Evolutionary conservation across 345 rosid genomes (phyloP), one percentile per base, ranked within the genome.

Genomic region (Punica granatum): DNA sequence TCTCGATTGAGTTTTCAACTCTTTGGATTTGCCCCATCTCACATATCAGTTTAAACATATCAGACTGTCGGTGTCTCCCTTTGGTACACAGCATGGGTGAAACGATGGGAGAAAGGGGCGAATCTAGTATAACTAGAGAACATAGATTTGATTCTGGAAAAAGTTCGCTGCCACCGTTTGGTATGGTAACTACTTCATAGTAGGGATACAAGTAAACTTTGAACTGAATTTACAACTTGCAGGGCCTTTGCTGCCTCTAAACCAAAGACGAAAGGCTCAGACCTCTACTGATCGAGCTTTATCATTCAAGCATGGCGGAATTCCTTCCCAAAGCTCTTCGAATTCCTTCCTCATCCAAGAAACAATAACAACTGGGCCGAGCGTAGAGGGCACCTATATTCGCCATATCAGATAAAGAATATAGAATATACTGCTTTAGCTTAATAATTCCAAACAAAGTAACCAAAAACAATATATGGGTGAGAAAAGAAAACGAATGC

Each of bases 241-340:
- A 56, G 32, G 34, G 61, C 33, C 61, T 56, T 26, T 56, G 34
- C 32, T 56, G 62, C 35, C 19, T 14, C 10, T 30, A 64, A 9
- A 44, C 66, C 68, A 44, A 36, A 33, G 65, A 61, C 10, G 46
- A 23, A 46, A 41, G 28, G 69, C 73, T 89, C 77, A 94, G 32
- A 76, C 95, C 73, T 91, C 96, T 68, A 85, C 76, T 75, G 87
- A 85, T 66, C 78, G 90, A 66, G 77, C 74, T 71, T 89, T 89
- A 66, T 94, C 97, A 30, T 53, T 67, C 63, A 70, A 63, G 76
- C 70, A 80, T 7, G 81, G 70, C 68, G 73, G 49, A 62, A 75
- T 75, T 75, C 99, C 97, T 86, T 90, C 96, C 99, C 99, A 94
- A 37, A 94, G 77, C 75, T 94, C 99, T 0, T 56, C 72, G 32